Percentiles rank a stretch among this genome's conserved stretches.
phyloP scores from a whole-genome alignment of 1,284 basidiomycete species.

The Rugosomyces carneus region DNA sequence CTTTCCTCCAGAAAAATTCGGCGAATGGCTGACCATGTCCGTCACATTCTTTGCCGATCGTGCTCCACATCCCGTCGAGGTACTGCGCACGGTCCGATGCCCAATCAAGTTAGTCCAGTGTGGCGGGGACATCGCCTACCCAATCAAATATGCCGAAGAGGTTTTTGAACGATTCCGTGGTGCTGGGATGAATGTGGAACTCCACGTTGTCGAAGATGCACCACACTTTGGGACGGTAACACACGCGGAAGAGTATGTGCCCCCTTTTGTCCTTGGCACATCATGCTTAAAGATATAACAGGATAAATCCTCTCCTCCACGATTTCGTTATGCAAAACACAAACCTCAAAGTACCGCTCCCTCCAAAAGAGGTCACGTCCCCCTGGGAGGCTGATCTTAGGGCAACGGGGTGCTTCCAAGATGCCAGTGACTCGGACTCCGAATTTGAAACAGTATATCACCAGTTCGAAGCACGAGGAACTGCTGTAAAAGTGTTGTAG shows the following conservation, averaged over 20 bases:
- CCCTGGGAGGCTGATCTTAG: slow-evolving; percentile 24
- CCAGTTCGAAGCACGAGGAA: neutral
- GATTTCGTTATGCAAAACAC: slow-evolving; percentile 24
- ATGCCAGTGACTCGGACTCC: neutral
- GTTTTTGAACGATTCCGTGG: slow-evolving; percentile 21
- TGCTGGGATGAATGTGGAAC: slow-evolving; percentile 24
- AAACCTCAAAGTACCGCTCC: slow-evolving; percentile 19
- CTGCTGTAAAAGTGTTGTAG: neutral
- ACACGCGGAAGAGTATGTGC: slow-evolving; percentile 24
- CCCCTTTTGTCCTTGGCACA: neutral
- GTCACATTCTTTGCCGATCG: slow-evolving; percentile 31
- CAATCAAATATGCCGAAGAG: slow-evolving; percentile 21
- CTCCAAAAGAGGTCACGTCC: slow-evolving; percentile 21
- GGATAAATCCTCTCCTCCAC: slow-evolving; percentile 25
- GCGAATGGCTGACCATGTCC: slow-evolving; percentile 25
- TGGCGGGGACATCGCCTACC: slow-evolving; percentile 29
- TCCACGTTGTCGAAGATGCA: slow-evolving; percentile 23
- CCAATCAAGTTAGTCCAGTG: slow-evolving; percentile 31
- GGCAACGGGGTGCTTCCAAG: slow-evolving; percentile 17
- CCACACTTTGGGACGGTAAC: slow-evolving; percentile 32
- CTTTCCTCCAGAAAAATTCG: slow-evolving; percentile 24
- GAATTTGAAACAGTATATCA: slow-evolving; percentile 2
- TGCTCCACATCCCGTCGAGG: slow-evolving; percentile 19
- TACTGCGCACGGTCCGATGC: slow-evolving; percentile 22
- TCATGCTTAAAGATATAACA: slow-evolving; percentile 10